Percentiles rank a stretch among this genome's conserved stretches.
These are phyloP conservation scores for Penicillium soppii DNA, from an alignment of 495 filamentous ascomycete genomes.

Conservation along the genomic window DNA sequence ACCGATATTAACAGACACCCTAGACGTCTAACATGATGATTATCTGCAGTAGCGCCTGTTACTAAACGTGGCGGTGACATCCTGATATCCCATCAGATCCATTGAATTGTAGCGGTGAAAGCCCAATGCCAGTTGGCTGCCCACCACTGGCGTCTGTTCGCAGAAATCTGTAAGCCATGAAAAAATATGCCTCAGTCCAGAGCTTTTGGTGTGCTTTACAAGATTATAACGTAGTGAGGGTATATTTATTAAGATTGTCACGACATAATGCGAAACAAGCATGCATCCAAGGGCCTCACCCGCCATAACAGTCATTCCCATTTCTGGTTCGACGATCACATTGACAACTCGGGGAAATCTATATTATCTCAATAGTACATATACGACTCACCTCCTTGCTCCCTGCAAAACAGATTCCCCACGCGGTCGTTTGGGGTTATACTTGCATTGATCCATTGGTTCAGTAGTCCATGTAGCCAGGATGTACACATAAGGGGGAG, in stretches of 20 bases:
- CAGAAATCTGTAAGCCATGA: too few relatives aligned
- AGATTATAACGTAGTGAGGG: neutral
- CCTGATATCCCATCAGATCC: constrained; percentile 11
- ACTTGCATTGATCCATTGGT: neutral
- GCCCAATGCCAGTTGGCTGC: neutral
- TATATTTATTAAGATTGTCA: neutral
- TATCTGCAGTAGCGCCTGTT: constrained; percentile 24
- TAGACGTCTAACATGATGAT: constrained; percentile 2
- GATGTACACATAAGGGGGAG: neutral
- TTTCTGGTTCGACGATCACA: constrained; percentile 10
- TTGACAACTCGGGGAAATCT: neutral
- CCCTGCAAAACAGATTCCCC: constrained; percentile 9
- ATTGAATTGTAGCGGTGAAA: constrained; percentile 28
- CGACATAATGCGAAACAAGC: constrained; percentile 1
- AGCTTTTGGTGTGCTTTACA: too few relatives aligned
- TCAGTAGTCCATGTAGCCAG: neutral
- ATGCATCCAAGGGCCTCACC: neutral
- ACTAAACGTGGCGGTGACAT: constrained; percentile 32
- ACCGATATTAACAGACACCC: neutral
- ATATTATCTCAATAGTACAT: constrained; percentile 7
- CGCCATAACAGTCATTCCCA: neutral
- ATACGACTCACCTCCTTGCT: constrained; percentile 10
- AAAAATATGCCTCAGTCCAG: too few relatives aligned
- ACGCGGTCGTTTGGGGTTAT: constrained; percentile 1
- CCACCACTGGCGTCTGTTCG: neutral